A percentile compares a stretch with the other conserved stretches of the same genome.
These are phyloP conservation scores for Phytophthora melonis DNA, from an alignment of 352 stramenopile genomes.

Conservation along the genomic window DNA sequence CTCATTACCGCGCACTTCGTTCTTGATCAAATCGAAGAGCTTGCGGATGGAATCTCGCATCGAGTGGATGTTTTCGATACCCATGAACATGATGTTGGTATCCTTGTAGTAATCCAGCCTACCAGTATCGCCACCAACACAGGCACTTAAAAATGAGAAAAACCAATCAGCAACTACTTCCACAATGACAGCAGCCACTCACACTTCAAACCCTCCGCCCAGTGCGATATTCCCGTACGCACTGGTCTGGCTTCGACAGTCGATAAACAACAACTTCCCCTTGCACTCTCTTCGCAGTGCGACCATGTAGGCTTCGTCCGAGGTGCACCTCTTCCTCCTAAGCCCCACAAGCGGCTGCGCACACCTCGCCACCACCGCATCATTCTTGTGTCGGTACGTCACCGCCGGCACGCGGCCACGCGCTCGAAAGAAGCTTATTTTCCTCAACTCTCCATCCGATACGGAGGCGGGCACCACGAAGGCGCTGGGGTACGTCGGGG, in stretches of 20 bases:
- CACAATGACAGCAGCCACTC: conserved; percentile 26
- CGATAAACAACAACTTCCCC: conserved; percentile 77
- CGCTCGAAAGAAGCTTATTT: conserved; percentile 92
- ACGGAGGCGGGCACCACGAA: conserved; percentile 93
- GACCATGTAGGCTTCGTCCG: conserved; percentile 90
- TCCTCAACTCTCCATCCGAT: conserved; percentile 91
- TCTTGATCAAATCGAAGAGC: conserved; percentile 87
- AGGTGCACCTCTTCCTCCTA: conserved; percentile 89
- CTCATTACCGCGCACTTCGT: conserved; percentile 83
- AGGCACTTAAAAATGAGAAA: too few species aligned
- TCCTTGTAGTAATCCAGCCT: conserved; percentile 85
- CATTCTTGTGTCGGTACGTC: conserved; percentile 92
- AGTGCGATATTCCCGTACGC: conserved; percentile 86
- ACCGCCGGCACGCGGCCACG: conserved; percentile 93
- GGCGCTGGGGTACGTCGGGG: conserved; percentile 76
- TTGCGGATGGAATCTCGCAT: conserved; percentile 90
- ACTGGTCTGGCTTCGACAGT: conserved; percentile 88
- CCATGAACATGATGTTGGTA: conserved; percentile 84
- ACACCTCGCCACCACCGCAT: conserved; percentile 93
- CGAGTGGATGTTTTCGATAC: conserved; percentile 95
- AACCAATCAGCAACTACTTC: conserved; percentile 4
- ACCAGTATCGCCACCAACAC: too few species aligned
- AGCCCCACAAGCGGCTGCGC: conserved; percentile 96
- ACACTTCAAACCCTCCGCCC: conserved; percentile 89
- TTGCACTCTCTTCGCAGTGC: conserved; percentile 66